A percentile compares a stretch with the other conserved stretches of the same genome.
phyloP scores from a whole-genome alignment of 139 green algal genomes.

The Micromonas commoda region DNA sequence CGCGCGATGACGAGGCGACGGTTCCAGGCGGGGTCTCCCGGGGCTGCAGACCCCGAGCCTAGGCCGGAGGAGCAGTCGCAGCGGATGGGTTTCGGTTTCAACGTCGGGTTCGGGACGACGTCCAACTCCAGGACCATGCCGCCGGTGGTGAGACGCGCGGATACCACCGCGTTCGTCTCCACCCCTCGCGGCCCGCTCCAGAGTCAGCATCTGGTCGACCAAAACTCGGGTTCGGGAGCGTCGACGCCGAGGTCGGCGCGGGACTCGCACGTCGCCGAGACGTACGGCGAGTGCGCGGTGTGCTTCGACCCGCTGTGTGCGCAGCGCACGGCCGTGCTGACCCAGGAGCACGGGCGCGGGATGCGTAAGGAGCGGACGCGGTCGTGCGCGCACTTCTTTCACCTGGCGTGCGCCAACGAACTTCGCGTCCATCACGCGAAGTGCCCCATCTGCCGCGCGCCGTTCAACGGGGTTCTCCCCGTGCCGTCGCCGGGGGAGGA shows the following conservation, averaged over 20 bases:
- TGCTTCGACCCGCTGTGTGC: constrained; percentile 17
- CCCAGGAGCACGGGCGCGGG: too few relatives aligned
- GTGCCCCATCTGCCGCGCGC: constrained; percentile 5
- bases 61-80: too few relatives aligned
- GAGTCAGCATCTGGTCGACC: too few relatives aligned
- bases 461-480: background rate
- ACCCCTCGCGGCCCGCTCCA: too few relatives aligned
- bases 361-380: background rate
- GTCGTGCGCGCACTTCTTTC: constrained; percentile 19
- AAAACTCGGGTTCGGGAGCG: background rate
- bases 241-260: background rate
- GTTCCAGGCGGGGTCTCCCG: too few relatives aligned
- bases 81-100: too few relatives aligned
- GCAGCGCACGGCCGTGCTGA: constrained; percentile 12
- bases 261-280: background rate
- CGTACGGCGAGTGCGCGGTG: constrained; percentile 10
- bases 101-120: too few relatives aligned
- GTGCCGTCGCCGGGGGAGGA: constrained; percentile 1
- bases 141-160: too few relatives aligned
- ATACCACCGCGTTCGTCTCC: too few relatives aligned
- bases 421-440: background rate
- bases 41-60: too few relatives aligned
- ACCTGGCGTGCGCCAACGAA: background rate
- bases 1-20: too few relatives aligned
- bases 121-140: too few relatives aligned